These are phyloP conservation scores for Fusarium falciforme DNA, from an alignment of 2,329 filamentous ascomycete species.

Conservation along the genomic window DNA sequence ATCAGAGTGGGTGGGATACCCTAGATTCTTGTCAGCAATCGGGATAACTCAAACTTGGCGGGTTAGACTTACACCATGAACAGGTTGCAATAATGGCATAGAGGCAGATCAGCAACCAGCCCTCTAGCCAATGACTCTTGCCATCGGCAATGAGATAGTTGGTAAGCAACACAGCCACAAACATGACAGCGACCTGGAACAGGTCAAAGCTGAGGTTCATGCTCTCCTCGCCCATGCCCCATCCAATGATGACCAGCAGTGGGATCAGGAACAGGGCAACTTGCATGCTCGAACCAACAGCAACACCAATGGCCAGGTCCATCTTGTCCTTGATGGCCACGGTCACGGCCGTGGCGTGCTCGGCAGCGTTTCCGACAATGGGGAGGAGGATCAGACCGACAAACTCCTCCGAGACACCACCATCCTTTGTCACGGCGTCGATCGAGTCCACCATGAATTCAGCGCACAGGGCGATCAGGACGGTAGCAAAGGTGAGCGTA, in stretches of 20 bases:
- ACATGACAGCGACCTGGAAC: slow-evolving; percentile 88
- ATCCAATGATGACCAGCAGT: slow-evolving; percentile 80
- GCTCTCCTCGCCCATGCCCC: slow-evolving; percentile 75
- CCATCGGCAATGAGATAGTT: slow-evolving; percentile 90
- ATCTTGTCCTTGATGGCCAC: slow-evolving; percentile 88
- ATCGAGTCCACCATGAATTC: slow-evolving; percentile 84
- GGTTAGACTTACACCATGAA: slow-evolving; percentile 67
- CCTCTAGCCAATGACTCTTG: slow-evolving; percentile 85
- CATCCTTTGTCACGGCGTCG: slow-evolving; percentile 70
- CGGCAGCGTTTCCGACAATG: slow-evolving; percentile 85
- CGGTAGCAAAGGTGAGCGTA: slow-evolving; percentile 78
- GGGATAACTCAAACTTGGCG: neutral
- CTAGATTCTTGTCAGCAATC: slow-evolving; percentile 23
- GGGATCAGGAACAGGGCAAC: slow-evolving; percentile 84
- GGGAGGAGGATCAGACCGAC: slow-evolving; percentile 84
- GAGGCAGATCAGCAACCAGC: slow-evolving; percentile 78
- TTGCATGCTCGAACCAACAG: slow-evolving; percentile 83
- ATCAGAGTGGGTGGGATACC: slow-evolving; percentile 32
- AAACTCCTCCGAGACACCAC: slow-evolving; percentile 76
- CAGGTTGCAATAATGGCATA: slow-evolving; percentile 83
- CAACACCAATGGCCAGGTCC: slow-evolving; percentile 84
- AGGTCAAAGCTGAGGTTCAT: slow-evolving; percentile 90
- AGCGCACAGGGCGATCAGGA: slow-evolving; percentile 83
- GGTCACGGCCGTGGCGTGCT: slow-evolving; percentile 83
- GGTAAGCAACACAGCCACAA: slow-evolving; percentile 84